Conservation (phyloP, 306 rosid genomes). For the Vicia sativa region DNA sequence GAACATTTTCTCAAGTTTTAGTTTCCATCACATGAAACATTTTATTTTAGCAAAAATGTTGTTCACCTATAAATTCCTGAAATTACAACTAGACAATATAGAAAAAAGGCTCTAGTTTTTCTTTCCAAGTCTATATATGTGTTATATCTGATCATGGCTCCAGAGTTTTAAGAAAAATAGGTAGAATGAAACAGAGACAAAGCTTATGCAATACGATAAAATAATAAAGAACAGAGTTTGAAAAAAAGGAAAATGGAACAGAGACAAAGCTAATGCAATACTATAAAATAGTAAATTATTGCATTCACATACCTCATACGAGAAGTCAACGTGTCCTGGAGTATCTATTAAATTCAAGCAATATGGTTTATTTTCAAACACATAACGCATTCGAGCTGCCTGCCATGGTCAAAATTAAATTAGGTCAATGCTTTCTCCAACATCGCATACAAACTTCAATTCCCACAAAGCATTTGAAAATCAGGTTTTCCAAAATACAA, state of each 20-base stretch:
- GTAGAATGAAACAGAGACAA: conserved; percentile 3
- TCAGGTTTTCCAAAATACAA: conserved; percentile 6
- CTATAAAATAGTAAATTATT: neutral
- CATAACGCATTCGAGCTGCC: conserved; percentile 94
- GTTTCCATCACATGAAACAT: neutral
- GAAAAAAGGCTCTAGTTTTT: conserved; percentile 18
- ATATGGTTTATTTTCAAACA: conserved; percentile 56
- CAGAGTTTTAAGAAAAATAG: conserved; percentile 16
- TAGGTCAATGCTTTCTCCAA: conserved; percentile 33
- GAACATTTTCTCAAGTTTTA: neutral
- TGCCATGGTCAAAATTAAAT: conserved; percentile 45
- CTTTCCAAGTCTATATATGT: conserved; percentile 9
- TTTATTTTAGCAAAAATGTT: neutral
- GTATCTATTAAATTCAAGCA: conserved; percentile 92
- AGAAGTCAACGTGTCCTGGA: conserved; percentile 98
- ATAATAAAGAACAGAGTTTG: conserved; percentile 16
- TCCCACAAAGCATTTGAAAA: conserved; percentile 8
- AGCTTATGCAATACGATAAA: conserved; percentile 13
- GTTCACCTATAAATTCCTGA: neutral
- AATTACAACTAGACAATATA: conserved; percentile 23
- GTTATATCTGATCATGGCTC: conserved; percentile 17
- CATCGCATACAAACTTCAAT: conserved; percentile 1
- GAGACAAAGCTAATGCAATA: conserved; percentile 8
- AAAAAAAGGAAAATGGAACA: conserved; percentile 7
- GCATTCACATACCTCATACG: conserved; percentile 71